Evolutionary conservation across 495 filamentous ascomycete genomes (phyloP).

Genomic region (Oidiodendron maius): DNA sequence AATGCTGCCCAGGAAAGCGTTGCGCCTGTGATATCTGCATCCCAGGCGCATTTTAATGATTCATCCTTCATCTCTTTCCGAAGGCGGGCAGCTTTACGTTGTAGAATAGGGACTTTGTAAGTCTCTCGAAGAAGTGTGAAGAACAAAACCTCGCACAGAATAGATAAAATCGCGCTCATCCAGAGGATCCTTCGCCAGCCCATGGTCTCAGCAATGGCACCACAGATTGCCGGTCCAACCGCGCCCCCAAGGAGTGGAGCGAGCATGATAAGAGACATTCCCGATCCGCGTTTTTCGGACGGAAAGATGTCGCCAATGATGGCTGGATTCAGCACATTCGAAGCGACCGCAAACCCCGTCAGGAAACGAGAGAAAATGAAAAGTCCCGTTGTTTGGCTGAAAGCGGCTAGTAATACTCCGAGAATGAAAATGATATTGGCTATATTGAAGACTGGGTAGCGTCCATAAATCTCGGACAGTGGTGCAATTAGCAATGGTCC

Average conservation of each 20-base stretch:
- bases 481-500: conserved; percentile 56
- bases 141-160: conserved; percentile 35
- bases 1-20: conserved; percentile 13
- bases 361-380: conserved; percentile 44
- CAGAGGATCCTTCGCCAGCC: conserved; percentile 55
- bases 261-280: conserved; percentile 42
- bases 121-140: conserved; percentile 48
- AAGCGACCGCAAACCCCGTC: conserved; percentile 45
- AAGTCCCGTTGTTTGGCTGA: conserved; percentile 30
- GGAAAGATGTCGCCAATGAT: conserved; percentile 54
- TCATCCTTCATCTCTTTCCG: conserved; percentile 34
- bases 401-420: conserved; percentile 36
- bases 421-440: conserved; percentile 46
- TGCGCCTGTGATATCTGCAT: conserved; percentile 20
- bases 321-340: conserved; percentile 51
- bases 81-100: conserved; percentile 32
- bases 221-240: conserved; percentile 49
- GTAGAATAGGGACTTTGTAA: conserved; percentile 33
- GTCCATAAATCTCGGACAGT: conserved; percentile 49
- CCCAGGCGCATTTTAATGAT: conserved; percentile 39
- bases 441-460: conserved; percentile 46
- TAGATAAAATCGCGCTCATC: conserved; percentile 43
- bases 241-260: conserved; percentile 36
- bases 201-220: conserved; percentile 40
- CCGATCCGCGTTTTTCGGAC: conserved; percentile 41